Evolutionary conservation across 164 flowering plant species (phyloP), one percentile per base, ranked within the genome.

Genomic region (Stephania cephalantha): DNA sequence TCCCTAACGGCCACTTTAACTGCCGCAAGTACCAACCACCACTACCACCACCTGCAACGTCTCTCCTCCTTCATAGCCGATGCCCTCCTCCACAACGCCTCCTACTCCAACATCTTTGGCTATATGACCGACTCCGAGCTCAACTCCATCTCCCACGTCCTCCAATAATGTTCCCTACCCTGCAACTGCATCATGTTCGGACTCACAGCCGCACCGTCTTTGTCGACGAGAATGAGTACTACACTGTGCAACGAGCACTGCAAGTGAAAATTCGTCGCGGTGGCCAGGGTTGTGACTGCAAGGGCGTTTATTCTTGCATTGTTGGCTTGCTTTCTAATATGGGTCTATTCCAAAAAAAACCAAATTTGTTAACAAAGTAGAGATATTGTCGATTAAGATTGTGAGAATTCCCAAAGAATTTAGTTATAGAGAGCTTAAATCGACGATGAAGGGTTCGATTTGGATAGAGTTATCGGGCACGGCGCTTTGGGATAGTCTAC

Each of bases 401-500:
- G 83, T 95, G 83, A 87, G 81, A 83, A 84, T 77, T 80, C 97
- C 98, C 0, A 90, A 84, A 71, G 94, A 91, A 71, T 96, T 94
- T 72, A 86, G 80, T 46, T 94, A 96, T 77, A 88, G 74, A 74
- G 91, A 91, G 84, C 86, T 96, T 8, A 91, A 81, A 72, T 50
- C 75, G 1, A 97, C 97, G 15, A 96, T 98, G 0, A 88, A 82
- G 73, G 87, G 69, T 96, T 96, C 75, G 82, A 89, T 80, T 80
- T 90, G 3, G 77, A 64, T 1, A 83, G 91, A 69, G 79, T 92
- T 5, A 91, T 96, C 66, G 98, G 98, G 7, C 83, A 90, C 64
- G 99, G 98, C 0, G 98, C 98, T 1, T 92, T 92, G 99, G 98
- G 48, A 91, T 91, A 0, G 99, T 96, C 1, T 96, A 91, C 71